phyloP scores from a whole-genome alignment of 768 basidiomycete species.

The Amanita muscaria region DNA sequence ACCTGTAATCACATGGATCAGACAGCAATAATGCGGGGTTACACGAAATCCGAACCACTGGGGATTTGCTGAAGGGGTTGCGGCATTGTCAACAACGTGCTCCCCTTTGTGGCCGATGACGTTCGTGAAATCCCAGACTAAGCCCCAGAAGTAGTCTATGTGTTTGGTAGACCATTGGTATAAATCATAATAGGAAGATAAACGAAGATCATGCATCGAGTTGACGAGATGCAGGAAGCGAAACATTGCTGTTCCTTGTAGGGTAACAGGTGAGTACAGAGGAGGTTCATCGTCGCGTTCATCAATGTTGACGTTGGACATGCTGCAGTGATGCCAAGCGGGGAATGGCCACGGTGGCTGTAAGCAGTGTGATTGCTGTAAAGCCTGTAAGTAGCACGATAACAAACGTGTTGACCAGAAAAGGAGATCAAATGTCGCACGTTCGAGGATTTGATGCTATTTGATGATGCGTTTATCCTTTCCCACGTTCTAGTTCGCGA shows the following conservation, averaged over 20 bases:
- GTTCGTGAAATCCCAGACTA: constrained; percentile 62
- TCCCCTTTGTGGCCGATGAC: constrained; percentile 55
- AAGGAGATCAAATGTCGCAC: constrained; percentile 16
- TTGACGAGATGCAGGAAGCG: constrained; percentile 47
- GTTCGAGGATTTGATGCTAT: constrained; percentile 14
- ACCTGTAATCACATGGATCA: constrained; percentile 23
- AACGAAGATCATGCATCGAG: constrained; percentile 29
- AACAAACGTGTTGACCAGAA: background rate
- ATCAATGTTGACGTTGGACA: background rate
- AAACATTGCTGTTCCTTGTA: constrained; percentile 36
- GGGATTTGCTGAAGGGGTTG: constrained; percentile 53
- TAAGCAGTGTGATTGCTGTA: too few species aligned
- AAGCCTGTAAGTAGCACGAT: too few species aligned
- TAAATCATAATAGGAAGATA: constrained; percentile 53
- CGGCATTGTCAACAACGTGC: constrained; percentile 47
- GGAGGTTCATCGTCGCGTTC: constrained; percentile 17
- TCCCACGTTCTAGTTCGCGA: background rate
- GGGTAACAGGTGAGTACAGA: constrained; percentile 35
- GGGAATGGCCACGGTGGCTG: too few species aligned
- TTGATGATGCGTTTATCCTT: too few species aligned
- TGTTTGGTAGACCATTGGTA: constrained; percentile 56
- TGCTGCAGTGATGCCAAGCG: background rate
- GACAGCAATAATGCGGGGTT: constrained; percentile 4
- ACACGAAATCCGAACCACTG: constrained; percentile 39
- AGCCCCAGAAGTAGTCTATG: constrained; percentile 59